Evolutionary conservation across 2,329 filamentous ascomycete genomes (phyloP).

Genomic region (Dryadomyces quercivorus): DNA sequence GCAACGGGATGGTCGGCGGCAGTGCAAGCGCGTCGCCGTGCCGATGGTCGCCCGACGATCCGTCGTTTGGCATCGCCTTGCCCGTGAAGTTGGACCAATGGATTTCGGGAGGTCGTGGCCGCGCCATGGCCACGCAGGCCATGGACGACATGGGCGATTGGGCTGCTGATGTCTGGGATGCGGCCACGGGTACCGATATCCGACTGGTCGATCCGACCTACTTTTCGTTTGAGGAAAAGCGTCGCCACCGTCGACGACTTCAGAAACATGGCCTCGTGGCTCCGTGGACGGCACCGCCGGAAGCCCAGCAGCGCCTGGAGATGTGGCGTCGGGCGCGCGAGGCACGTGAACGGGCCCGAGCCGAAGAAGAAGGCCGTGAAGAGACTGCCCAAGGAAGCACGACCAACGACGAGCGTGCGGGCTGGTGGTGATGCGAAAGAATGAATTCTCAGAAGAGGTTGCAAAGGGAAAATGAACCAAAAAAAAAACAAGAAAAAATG

Average conservation of each 20-base stretch:
- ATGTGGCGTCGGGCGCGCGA: slow-evolving; percentile 29
- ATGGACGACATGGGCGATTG: slow-evolving; percentile 33
- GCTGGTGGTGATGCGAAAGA: neutral
- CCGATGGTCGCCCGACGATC: slow-evolving; percentile 45
- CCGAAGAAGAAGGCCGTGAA: slow-evolving; percentile 24
- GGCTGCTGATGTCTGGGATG: slow-evolving; percentile 35
- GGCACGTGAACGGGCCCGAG: slow-evolving; percentile 24
- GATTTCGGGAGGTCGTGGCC: slow-evolving; percentile 39
- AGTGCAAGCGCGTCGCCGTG: slow-evolving; percentile 26
- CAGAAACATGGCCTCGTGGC: slow-evolving; percentile 31
- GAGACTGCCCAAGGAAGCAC: slow-evolving; percentile 10
- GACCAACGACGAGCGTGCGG: slow-evolving; percentile 13
- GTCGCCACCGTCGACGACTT: slow-evolving; percentile 37
- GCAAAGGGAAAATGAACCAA: neutral
- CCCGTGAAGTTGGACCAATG: slow-evolving; percentile 53
- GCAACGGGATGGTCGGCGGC: neutral
- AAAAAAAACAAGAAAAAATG: neutral
- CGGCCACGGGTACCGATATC: slow-evolving; percentile 30
- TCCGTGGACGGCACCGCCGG: slow-evolving; percentile 24
- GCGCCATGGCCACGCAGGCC: slow-evolving; percentile 22
- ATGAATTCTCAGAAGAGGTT: neutral
- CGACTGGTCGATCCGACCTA: slow-evolving; percentile 28
- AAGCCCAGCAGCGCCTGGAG: slow-evolving; percentile 30
- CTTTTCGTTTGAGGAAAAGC: slow-evolving; percentile 33
- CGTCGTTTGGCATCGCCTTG: slow-evolving; percentile 46